These are phyloP conservation scores for Termitomyces sp. DNA, from an alignment of 768 basidiomycete genomes.

Conservation along the genomic window DNA sequence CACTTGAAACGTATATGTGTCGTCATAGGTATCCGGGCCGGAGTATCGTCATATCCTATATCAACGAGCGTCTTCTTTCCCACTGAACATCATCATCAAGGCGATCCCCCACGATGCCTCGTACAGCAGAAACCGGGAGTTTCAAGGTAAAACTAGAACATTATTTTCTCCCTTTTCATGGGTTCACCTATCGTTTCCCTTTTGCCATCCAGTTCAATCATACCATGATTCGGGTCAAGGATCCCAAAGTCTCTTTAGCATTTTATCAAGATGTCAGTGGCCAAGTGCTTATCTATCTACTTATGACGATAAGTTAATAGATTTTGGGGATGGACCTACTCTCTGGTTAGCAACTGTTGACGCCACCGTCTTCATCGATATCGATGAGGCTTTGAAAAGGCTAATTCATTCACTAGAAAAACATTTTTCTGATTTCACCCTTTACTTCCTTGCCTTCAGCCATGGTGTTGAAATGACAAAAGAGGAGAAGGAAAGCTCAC, in stretches of 20 bases:
- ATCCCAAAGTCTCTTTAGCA: slow-evolving; percentile 71
- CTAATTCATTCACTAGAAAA: slow-evolving; percentile 32
- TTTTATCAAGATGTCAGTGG: slow-evolving; percentile 70
- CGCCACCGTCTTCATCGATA: slow-evolving; percentile 1
- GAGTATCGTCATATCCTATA: neutral
- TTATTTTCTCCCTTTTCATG: neutral
- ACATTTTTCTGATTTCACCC: slow-evolving; percentile 56
- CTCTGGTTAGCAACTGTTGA: slow-evolving; percentile 29
- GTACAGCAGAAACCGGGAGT: slow-evolving; percentile 56
- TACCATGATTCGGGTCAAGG: slow-evolving; percentile 86
- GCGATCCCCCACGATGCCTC: slow-evolving; percentile 44
- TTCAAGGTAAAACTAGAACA: slow-evolving; percentile 25
- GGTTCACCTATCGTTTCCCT: neutral
- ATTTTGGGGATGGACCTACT: slow-evolving; percentile 75
- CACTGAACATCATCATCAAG: slow-evolving; percentile 11
- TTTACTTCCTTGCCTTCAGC: slow-evolving; percentile 86
- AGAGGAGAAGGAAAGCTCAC: slow-evolving; percentile 46
- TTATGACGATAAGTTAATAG: slow-evolving; percentile 20
- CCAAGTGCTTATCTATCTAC: neutral
- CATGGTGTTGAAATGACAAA: slow-evolving; percentile 44
- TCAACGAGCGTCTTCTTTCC: neutral
- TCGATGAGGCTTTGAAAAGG: neutral
- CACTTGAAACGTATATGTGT: neutral
- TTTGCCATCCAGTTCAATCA: slow-evolving; percentile 60
- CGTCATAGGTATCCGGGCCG: slow-evolving; percentile 4